Conservation (phyloP, 2,329 filamentous ascomycete genomes). For the Aspergillus quadricinctus region DNA sequence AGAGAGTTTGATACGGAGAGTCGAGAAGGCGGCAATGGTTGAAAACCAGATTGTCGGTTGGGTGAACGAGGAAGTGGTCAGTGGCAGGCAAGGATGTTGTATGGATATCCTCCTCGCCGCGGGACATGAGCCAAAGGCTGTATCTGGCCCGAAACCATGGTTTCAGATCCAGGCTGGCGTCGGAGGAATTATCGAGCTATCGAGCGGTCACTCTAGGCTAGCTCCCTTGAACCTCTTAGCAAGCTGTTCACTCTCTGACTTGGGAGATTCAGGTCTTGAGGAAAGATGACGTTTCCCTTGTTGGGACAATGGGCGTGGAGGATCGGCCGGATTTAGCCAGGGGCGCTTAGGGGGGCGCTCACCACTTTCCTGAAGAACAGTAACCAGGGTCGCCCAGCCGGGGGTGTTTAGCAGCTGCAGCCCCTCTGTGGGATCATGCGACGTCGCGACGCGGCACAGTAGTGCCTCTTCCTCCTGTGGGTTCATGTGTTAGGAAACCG, state of each 20-base stretch:
- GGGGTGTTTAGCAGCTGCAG: conserved; percentile 79
- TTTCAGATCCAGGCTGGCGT: not conserved
- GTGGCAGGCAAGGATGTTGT: not conserved
- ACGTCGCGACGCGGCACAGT: conserved; percentile 77
- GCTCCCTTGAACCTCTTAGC: conserved; percentile 63
- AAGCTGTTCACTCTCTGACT: conserved; percentile 54
- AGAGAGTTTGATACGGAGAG: not conserved
- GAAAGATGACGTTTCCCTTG: conserved; percentile 32
- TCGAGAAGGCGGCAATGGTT: not conserved
- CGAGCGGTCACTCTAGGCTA: conserved; percentile 46
- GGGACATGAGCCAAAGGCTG: not conserved
- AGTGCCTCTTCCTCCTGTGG: conserved; percentile 80
- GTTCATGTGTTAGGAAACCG: not conserved
- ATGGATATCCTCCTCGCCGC: not conserved
- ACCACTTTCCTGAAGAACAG: conserved; percentile 95
- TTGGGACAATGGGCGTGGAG: conserved; percentile 28
- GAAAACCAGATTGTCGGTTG: not conserved
- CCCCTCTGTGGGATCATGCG: conserved; percentile 74
- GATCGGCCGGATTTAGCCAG: conserved; percentile 40
- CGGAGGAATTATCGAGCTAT: not conserved
- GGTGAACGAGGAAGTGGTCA: not conserved
- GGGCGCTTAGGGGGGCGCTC: conserved; percentile 81
- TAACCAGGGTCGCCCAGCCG: conserved; percentile 90
- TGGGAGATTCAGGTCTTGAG: conserved; percentile 36
- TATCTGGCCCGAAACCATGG: not conserved